phyloP scores from a whole-genome alignment of 306 rosid species.

The Quercus dentata region DNA sequence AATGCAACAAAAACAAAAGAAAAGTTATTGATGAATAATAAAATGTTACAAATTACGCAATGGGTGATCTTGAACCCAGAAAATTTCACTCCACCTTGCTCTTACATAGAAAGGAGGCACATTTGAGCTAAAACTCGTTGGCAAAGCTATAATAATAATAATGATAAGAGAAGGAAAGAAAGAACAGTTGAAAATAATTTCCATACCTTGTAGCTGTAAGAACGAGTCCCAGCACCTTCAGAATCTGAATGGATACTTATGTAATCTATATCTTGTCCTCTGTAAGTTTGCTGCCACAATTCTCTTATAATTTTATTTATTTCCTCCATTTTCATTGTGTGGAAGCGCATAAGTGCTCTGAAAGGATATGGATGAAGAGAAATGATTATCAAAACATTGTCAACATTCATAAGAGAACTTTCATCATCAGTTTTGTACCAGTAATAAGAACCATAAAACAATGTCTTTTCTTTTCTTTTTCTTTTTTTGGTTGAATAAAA shows the following conservation, averaged over 20 bases:
- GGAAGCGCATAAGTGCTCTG: slow-evolving; percentile 97
- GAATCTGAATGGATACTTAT: slow-evolving; percentile 91
- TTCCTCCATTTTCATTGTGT: slow-evolving; percentile 98
- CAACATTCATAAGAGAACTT: not conserved
- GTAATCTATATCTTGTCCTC: slow-evolving; percentile 96
- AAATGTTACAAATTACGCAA: not conserved
- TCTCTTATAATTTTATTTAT: slow-evolving; percentile 94
- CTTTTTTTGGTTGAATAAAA: too few relatives aligned
- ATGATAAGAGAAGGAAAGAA: slow-evolving; percentile 4
- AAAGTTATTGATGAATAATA: not conserved
- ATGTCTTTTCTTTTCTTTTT: not conserved
- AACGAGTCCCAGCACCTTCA: slow-evolving; percentile 96
- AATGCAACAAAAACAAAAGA: slow-evolving; percentile 16
- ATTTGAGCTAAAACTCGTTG: too few relatives aligned
- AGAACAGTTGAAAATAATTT: slow-evolving; percentile 1
- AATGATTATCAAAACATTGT: not conserved
- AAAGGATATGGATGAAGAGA: slow-evolving; percentile 24
- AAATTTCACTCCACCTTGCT: too few relatives aligned
- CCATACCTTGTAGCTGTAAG: slow-evolving; percentile 88
- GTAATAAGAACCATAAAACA: not conserved
- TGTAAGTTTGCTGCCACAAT: slow-evolving; percentile 96
- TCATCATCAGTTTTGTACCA: not conserved
- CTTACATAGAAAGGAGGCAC: too few relatives aligned
- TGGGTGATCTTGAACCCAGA: too few relatives aligned
- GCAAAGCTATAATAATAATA: not conserved